These are phyloP conservation scores for Furcasterigmium furcatum DNA, from an alignment of 2,329 filamentous ascomycete species.

Conservation along the genomic window DNA sequence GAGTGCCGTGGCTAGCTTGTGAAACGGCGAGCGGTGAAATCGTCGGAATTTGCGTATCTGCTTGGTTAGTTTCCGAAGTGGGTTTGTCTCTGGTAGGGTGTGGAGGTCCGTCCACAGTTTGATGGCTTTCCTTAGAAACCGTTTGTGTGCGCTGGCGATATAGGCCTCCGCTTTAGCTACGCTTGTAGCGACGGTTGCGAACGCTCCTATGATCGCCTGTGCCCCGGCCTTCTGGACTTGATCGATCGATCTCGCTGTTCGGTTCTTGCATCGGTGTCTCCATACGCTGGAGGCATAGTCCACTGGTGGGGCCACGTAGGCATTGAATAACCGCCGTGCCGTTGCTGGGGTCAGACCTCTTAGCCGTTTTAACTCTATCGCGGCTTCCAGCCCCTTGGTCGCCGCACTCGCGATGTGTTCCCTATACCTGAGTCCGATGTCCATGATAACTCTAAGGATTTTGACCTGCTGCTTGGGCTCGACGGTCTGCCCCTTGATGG, in stretches of 20 bases:
- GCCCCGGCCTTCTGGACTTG: conserved; percentile 9
- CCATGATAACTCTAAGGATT: conserved; percentile 18
- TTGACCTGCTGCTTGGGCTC: conserved; percentile 2
- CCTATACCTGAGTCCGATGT: conserved; percentile 9
- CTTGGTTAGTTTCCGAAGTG: conserved; percentile 2
- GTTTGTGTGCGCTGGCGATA: conserved; percentile 11
- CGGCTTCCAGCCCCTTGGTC: conserved; percentile 11
- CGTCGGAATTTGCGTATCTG: background rate
- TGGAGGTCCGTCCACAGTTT: conserved; percentile 6
- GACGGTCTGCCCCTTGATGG: background rate
- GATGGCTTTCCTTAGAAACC: conserved; percentile 11
- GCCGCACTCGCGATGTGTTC: conserved; percentile 8
- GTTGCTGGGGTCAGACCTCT: conserved; percentile 14
- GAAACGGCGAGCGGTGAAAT: background rate
- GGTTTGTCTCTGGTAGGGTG: conserved; percentile 6
- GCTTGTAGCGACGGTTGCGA: conserved; percentile 12
- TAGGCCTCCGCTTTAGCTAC: conserved; percentile 15
- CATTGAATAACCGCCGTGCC: conserved; percentile 17
- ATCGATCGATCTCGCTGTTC: conserved; percentile 6
- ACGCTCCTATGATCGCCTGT: conserved; percentile 13
- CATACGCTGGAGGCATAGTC: conserved; percentile 20
- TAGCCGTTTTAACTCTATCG: conserved; percentile 8
- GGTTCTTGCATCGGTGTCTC: conserved; percentile 16
- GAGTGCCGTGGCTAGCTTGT: conserved; percentile 2
- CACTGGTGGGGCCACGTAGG: conserved; percentile 16